Conservation (phyloP, 148 eudicot species). For the Vaccinium myrtillus region DNA sequence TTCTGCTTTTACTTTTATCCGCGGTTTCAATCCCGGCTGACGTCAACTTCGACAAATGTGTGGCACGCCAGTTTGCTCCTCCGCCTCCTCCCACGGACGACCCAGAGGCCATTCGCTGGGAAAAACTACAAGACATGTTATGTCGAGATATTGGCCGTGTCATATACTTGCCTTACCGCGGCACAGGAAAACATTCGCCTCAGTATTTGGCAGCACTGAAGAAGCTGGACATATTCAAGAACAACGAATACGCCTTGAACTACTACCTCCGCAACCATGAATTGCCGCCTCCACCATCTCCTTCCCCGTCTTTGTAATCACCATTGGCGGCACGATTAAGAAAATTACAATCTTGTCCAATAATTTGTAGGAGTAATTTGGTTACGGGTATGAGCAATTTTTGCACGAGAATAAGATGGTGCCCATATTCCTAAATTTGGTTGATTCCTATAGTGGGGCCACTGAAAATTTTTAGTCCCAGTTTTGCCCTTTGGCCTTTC, state of each 20-base stretch:
- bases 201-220: background rate
- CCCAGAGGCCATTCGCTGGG: background rate
- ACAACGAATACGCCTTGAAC: slow-evolving; percentile 11
- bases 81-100: background rate
- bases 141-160: background rate
- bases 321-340: background rate
- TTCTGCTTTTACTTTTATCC: background rate
- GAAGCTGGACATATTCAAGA: background rate
- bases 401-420: too few relatives aligned
- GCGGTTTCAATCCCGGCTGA: background rate
- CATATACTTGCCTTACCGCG: background rate
- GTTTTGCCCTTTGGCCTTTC: too few relatives aligned
- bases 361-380: too few relatives aligned
- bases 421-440: too few relatives aligned
- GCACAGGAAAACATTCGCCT: background rate
- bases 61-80: background rate
- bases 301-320: background rate
- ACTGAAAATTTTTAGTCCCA: too few relatives aligned
- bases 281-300: background rate
- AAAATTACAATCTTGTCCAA: background rate
- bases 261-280: background rate
- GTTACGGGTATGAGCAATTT: too few relatives aligned
- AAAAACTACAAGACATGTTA: background rate
- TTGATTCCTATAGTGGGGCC: too few relatives aligned
- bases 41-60: background rate